Conservation (phyloP, 2,329 filamentous ascomycete species). For the Colletotrichum melonis region DNA sequence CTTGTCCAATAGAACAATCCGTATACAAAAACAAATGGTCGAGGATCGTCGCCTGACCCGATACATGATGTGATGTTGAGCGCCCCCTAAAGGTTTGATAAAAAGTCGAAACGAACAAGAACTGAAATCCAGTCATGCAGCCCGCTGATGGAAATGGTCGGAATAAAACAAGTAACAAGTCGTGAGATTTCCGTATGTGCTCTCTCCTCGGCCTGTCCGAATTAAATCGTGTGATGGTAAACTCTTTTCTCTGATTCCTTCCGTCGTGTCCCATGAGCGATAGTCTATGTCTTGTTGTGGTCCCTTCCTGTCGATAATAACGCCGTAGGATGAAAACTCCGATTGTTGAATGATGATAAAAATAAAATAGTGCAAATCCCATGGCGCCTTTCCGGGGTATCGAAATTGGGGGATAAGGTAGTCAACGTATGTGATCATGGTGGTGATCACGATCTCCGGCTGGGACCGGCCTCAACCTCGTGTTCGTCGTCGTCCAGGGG, state of each 20-base stretch:
- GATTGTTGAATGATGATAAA: constrained; percentile 15
- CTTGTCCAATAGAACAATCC: constrained; percentile 2
- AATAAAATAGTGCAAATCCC: background rate
- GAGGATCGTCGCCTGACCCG: constrained; percentile 1
- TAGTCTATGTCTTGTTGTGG: constrained; percentile 30
- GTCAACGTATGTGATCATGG: background rate
- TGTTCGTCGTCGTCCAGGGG: constrained; percentile 12
- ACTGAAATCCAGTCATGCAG: constrained; percentile 27
- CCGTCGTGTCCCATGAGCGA: constrained; percentile 33
- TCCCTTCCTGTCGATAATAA: constrained; percentile 38
- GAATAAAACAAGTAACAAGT: constrained; percentile 33
- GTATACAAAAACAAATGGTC: background rate
- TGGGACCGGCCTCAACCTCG: constrained; percentile 23
- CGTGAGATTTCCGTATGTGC: constrained; percentile 23
- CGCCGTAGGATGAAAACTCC: constrained; percentile 30
- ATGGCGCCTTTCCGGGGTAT: background rate
- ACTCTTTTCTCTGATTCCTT: constrained; percentile 15
- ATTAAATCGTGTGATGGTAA: constrained; percentile 18
- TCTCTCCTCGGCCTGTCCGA: constrained; percentile 19
- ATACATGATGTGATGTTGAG: constrained; percentile 15
- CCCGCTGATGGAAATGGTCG: constrained; percentile 27
- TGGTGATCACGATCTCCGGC: constrained; percentile 12
- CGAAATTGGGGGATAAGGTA: background rate
- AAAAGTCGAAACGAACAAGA: constrained; percentile 16
- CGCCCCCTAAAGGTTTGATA: constrained; percentile 2